phyloP scores from a whole-genome alignment of 2,329 filamentous ascomycete species.

The Triangularia setosa region DNA sequence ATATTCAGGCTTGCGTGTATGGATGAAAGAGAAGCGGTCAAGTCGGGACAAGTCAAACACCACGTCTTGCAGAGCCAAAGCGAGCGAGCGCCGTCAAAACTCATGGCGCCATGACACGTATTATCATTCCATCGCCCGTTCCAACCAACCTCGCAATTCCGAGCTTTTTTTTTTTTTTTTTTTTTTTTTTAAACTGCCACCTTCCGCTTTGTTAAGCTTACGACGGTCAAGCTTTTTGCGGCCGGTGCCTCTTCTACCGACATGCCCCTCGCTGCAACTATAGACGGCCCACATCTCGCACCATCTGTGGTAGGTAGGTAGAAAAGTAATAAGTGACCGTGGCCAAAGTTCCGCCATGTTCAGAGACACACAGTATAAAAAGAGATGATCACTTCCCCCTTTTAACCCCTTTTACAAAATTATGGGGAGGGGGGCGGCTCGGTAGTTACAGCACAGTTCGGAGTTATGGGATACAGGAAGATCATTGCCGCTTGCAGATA shows the following conservation, averaged over 20 bases:
- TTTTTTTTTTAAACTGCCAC: too few relatives aligned
- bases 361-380: not conserved
- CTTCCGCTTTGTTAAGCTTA: not conserved
- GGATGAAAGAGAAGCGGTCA: not conserved
- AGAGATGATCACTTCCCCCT: not conserved
- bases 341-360: not conserved
- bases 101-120: not conserved
- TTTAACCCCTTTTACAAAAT: not conserved
- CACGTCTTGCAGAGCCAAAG: not conserved
- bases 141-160: not conserved
- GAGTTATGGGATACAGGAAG: not conserved
- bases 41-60: not conserved
- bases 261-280: not conserved
- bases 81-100: not conserved
- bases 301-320: not conserved
- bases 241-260: not conserved
- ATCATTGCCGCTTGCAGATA: not conserved
- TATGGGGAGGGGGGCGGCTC: not conserved
- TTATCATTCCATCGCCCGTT: not conserved
- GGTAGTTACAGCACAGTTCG: not conserved
- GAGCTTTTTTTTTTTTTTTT: too few relatives aligned
- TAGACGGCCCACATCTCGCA: not conserved
- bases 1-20: too few relatives aligned
- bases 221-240: not conserved
- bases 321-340: not conserved